Percentiles rank a stretch among this genome's conserved stretches.
These are phyloP conservation scores for Echites panduratus DNA, from an alignment of 257 asterid genomes.

Conservation along the genomic window DNA sequence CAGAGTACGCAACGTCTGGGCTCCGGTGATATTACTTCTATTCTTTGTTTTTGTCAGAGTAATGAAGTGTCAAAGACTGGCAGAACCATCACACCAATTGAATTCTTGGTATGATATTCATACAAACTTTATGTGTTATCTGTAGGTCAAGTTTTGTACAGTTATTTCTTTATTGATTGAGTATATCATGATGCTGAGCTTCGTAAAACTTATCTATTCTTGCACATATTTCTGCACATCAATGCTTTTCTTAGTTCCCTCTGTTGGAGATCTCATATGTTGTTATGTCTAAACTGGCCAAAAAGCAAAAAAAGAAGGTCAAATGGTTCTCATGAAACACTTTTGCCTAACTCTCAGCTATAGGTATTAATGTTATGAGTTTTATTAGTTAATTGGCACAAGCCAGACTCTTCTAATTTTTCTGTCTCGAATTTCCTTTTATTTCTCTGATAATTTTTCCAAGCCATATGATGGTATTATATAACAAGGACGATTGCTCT, in stretches of 20 bases:
- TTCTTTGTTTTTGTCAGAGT: slow-evolving; percentile 39
- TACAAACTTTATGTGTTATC: not conserved
- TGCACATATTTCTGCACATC: not conserved
- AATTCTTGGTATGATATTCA: slow-evolving; percentile 45
- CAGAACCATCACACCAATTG: slow-evolving; percentile 46
- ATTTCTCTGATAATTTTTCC: not conserved
- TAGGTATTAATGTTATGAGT: not conserved
- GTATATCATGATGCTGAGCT: not conserved
- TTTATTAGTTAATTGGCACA: not conserved
- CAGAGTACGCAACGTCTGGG: not conserved
- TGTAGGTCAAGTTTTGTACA: not conserved
- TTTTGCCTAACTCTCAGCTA: not conserved
- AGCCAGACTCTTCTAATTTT: not conserved
- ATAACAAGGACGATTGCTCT: not conserved
- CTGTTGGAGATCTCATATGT: not conserved
- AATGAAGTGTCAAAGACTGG: slow-evolving; percentile 55
- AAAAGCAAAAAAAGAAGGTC: not conserved
- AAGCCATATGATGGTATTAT: not conserved
- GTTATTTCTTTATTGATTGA: not conserved
- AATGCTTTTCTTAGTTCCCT: not conserved
- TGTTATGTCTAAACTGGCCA: not conserved
- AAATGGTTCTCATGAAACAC: not conserved
- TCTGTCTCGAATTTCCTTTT: not conserved
- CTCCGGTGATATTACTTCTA: not conserved
- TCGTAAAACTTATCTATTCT: no score